Conservation (phyloP, 768 basidiomycete genomes). For the Suillus paluster region DNA sequence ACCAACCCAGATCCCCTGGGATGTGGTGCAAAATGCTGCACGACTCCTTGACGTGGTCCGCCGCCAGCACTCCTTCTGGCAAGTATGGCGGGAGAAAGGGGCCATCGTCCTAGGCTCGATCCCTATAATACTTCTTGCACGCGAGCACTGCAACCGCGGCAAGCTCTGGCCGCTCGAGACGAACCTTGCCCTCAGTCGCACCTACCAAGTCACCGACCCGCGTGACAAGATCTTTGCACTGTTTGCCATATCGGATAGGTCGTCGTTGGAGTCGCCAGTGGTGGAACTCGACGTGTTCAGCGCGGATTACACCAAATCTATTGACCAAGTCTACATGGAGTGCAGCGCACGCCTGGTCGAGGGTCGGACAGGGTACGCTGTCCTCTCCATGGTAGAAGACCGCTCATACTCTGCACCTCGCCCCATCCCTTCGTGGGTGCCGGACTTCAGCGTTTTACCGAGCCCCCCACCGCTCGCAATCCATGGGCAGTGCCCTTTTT, state of each 20-base stretch:
- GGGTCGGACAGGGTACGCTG: not conserved
- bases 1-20: not conserved
- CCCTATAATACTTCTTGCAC: not conserved
- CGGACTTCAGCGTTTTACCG: slow-evolving; percentile 5
- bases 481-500: not conserved
- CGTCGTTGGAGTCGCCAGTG: not conserved
- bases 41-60: not conserved
- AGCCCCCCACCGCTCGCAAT: not conserved
- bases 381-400: not conserved
- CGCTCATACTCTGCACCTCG: not conserved
- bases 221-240: slow-evolving; percentile 17
- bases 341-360: not conserved
- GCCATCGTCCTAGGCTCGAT: not conserved
- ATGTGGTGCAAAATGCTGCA: not conserved
- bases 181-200: not conserved
- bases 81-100: not conserved
- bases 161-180: not conserved
- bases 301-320: not conserved
- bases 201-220: slow-evolving; percentile 13
- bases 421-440: slow-evolving; percentile 11
- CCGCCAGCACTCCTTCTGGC: not conserved
- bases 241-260: slow-evolving; percentile 3
- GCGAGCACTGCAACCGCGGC: not conserved
- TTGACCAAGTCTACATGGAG: not conserved
- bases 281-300: not conserved